Evolutionary conservation across 176 grass and related monocot genomes (phyloP).

Genomic region (Oryza brachyantha): DNA sequence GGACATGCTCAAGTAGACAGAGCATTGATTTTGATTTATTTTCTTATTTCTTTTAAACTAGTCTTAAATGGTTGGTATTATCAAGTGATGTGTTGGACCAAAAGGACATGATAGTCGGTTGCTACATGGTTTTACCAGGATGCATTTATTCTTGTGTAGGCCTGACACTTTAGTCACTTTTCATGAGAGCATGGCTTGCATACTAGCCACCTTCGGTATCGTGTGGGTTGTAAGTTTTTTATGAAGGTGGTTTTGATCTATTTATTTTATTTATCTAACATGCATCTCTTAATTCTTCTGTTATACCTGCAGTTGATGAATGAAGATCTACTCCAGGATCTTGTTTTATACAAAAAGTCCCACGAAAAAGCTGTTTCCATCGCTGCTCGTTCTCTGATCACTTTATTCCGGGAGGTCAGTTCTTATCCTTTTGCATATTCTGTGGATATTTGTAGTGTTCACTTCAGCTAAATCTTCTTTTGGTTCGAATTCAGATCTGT

Average conservation of each 20-base stretch:
- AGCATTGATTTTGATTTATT: neutral
- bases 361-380: conserved; percentile 94
- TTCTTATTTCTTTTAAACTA: neutral
- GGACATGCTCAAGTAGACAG: neutral
- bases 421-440: conserved; percentile 8
- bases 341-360: conserved; percentile 98
- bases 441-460: conserved; percentile 6
- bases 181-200: neutral
- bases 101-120: conserved; percentile 2
- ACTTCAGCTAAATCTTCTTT: conserved; percentile 23
- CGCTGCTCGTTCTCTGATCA: conserved; percentile 86
- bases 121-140: neutral
- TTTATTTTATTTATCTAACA: neutral
- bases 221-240: conserved; percentile 21
- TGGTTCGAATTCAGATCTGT: conserved; percentile 72
- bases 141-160: neutral
- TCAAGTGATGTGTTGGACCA: neutral
- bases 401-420: conserved; percentile 87
- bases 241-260: neutral
- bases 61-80: neutral
- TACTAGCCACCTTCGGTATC: neutral
- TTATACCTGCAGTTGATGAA: conserved; percentile 74
- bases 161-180: neutral
- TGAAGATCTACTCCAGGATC: conserved; percentile 92
- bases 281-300: neutral